Percentiles rank a stretch among this genome's conserved stretches.
Evolutionary conservation across 2,329 filamentous ascomycete species (phyloP).

Genomic region (Curvularia sp.): DNA sequence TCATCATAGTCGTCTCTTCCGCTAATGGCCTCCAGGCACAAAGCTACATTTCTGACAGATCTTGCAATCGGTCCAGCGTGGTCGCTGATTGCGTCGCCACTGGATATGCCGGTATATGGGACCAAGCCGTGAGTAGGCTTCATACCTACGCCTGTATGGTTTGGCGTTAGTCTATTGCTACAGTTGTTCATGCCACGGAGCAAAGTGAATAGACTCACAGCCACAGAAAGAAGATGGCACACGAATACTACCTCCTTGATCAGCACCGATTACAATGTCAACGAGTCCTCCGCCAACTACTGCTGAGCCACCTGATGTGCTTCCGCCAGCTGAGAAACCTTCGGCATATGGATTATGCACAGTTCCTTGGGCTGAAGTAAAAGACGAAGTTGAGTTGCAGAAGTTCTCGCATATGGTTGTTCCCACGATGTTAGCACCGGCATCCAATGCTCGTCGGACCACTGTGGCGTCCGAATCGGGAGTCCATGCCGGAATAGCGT

Average conservation of each 20-base stretch:
- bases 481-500: conserved; percentile 58
- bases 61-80: conserved; percentile 50
- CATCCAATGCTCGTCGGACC: conserved; percentile 59
- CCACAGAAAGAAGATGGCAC: conserved; percentile 50
- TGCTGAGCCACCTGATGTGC: conserved; percentile 54
- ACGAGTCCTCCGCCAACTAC: conserved; percentile 54
- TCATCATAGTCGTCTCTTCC: conserved; percentile 45
- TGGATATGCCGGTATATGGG: conserved; percentile 59
- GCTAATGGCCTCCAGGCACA: conserved; percentile 40
- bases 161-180: not conserved
- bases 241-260: conserved; percentile 52
- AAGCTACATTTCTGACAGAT: conserved; percentile 34
- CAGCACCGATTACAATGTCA: conserved; percentile 50
- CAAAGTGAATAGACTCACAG: conserved; percentile 21
- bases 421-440: conserved; percentile 60
- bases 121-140: conserved; percentile 61
- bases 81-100: conserved; percentile 52
- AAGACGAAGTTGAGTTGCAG: conserved; percentile 59
- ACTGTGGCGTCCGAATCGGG: conserved; percentile 63
- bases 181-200: too few relatives aligned
- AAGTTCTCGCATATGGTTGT: conserved; percentile 64
- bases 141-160: conserved; percentile 32
- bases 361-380: conserved; percentile 53
- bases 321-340: conserved; percentile 59
- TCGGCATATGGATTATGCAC: conserved; percentile 54